A percentile compares a stretch with the other conserved stretches of the same genome.
Conservation (phyloP, 768 basidiomycete species). For the Agrocybe chaxingu region DNA sequence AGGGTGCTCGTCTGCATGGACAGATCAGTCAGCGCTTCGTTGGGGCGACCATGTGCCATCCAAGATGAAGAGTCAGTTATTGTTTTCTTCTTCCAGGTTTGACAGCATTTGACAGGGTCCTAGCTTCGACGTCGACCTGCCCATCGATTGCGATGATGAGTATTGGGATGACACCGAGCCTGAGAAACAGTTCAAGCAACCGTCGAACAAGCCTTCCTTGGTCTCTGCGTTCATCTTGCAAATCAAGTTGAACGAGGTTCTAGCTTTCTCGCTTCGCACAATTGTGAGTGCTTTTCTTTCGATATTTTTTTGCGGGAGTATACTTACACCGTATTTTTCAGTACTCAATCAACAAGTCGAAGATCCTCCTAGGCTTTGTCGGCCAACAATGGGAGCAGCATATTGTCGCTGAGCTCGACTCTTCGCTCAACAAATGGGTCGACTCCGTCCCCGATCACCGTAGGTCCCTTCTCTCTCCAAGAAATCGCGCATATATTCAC, state of each 20-base stretch:
- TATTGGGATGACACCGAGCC: conserved; percentile 69
- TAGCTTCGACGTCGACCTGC: conserved; percentile 75
- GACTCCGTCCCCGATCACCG: conserved; percentile 61
- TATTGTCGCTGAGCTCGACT: conserved; percentile 69
- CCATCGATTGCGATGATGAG: conserved; percentile 65
- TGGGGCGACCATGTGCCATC: conserved; percentile 75
- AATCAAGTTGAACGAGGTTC: conserved; percentile 60
- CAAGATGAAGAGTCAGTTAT: conserved; percentile 72
- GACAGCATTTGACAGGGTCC: not conserved
- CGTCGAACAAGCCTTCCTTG: conserved; percentile 54
- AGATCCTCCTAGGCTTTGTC: conserved; percentile 58
- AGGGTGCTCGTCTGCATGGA: conserved; percentile 59
- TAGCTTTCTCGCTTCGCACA: conserved; percentile 61
- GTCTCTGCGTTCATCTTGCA: conserved; percentile 54
- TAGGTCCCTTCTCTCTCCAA: conserved; percentile 23
- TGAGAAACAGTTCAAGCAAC: conserved; percentile 64
- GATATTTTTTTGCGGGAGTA: not conserved
- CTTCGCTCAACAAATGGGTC: conserved; percentile 69
- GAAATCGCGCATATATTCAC: not conserved
- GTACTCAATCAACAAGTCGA: conserved; percentile 85
- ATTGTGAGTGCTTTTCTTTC: conserved; percentile 42
- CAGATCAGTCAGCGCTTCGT: conserved; percentile 43
- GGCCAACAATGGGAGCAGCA: conserved; percentile 65
- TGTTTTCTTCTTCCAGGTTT: not conserved
- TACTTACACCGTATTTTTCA: conserved; percentile 18